Evolutionary conservation across 2,329 filamentous ascomycete species (phyloP).

Genomic region (Aspergillus sp.): DNA sequence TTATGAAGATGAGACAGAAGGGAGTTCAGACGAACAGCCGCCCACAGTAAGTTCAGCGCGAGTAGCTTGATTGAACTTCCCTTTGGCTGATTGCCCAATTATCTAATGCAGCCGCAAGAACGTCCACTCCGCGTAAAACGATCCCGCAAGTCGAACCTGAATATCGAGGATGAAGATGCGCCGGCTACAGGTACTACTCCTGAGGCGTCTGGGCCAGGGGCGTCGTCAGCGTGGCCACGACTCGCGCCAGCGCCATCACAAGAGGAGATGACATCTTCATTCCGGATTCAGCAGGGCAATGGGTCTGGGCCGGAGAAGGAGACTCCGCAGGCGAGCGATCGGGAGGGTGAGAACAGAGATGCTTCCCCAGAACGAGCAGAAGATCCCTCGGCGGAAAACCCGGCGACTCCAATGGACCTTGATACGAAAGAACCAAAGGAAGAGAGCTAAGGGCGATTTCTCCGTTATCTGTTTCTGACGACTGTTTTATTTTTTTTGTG

Average conservation of each 20-base stretch:
- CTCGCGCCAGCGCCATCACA: slow-evolving; percentile 37
- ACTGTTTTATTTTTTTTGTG: slow-evolving; percentile 10
- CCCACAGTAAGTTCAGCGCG: slow-evolving; percentile 33
- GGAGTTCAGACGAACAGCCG: slow-evolving; percentile 45
- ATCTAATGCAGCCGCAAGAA: slow-evolving; percentile 43
- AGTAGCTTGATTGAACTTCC: slow-evolving; percentile 14
- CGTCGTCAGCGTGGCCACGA: slow-evolving; percentile 29
- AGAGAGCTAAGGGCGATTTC: slow-evolving; percentile 25
- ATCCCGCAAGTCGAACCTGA: slow-evolving; percentile 39
- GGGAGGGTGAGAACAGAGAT: slow-evolving; percentile 18
- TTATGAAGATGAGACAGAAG: slow-evolving; percentile 45
- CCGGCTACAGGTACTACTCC: slow-evolving; percentile 25
- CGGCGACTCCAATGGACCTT: slow-evolving; percentile 39
- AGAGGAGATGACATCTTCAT: slow-evolving; percentile 39
- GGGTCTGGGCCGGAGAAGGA: slow-evolving; percentile 28
- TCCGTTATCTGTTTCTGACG: background rate
- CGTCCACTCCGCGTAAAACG: slow-evolving; percentile 47
- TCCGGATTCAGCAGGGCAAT: slow-evolving; percentile 34
- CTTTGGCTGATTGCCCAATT: background rate
- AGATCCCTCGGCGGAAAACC: slow-evolving; percentile 21
- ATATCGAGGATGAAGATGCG: slow-evolving; percentile 24
- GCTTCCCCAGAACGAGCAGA: slow-evolving; percentile 14
- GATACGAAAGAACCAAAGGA: slow-evolving; percentile 36
- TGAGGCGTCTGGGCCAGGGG: slow-evolving; percentile 16
- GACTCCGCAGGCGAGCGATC: slow-evolving; percentile 18